Base-by-base conservation (phyloP, 192 early-diverging fungal species). In the Coemansia sp. region DNA sequence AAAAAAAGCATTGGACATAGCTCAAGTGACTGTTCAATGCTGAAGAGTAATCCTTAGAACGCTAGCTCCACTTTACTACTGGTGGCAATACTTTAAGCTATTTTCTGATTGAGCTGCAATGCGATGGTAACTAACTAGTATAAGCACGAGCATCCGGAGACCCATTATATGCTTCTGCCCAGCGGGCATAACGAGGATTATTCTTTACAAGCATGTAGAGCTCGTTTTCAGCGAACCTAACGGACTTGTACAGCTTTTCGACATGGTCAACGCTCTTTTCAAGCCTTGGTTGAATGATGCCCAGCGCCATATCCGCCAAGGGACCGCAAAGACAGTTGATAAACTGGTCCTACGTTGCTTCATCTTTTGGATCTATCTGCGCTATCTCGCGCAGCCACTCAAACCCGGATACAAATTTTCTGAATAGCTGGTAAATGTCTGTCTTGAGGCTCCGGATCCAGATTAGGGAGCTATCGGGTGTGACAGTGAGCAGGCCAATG, bases 361-460 rank as follows among this genome's bases (percentile, higher is more conserved):
- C 21, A 7, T 51, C 48, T 13, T 51, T 26, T 7, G 48, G 48
- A 26, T 51, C 23, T 1, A 51, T 7, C 9, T 51, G 48, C 1
- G 48, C 48, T 26, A 51, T 21, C 1, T 51, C 25, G 48, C 48
- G 48, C 48, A 51, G 48, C 48, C 48, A 51, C 48, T 51, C 48
- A 13, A 51, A 51, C 48, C 26, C 48, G 48, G 8, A 26, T 6
- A 51, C 25, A 51, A 51, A 51, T 7, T 15, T 7, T 21, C 48
- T 26, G 48, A 51, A 51, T 10, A 23, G 48, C 48, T 51, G 48
- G 48, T 26, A 51, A 51, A 51, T 51, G 25, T 51, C 48, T 1
- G 26, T 51, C 21, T 51, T 23, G 48, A 51, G 25, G 21, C 1
- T 10, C 7, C 8, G 48, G 6, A 51, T 51, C 9, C 48, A 23